Evolutionary conservation across 2,329 filamentous ascomycete species (phyloP), one percentile per base, ranked within the genome.

Genomic region (Polychaeton citri): DNA sequence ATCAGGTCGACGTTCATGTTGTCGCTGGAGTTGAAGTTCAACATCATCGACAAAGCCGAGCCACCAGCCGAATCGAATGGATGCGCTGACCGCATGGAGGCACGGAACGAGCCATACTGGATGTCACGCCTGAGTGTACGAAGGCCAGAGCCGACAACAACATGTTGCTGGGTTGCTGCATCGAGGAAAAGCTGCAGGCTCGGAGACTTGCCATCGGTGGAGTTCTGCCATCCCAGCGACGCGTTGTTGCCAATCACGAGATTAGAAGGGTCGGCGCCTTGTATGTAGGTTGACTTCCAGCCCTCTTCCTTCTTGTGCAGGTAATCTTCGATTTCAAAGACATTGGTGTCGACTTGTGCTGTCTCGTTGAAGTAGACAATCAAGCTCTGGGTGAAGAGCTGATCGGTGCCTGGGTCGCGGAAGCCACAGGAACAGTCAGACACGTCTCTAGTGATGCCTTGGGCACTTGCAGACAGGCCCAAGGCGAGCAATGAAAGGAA

Each of bases 361-460:
- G 63, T 61, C 38, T 66, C 64, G 40, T 67, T 67, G 54, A 66
- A 67, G 44, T 66, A 67, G 5, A 62, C 52, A 24, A 66, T 60
- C n/a, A 62, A 50, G n/a, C 57, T 57, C 26, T 67, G 63, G 2
- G 63, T 67, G 37, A 58, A 66, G 15, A 64, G 37, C 7, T 54
- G 41, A 4, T 52, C 43, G 3, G 57, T 55, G 4, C 42, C 37
- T 1, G 39, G 30, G 41, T 67, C 62, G 41, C 56, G 58, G 38
- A 59, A 67, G 9, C 64, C 64, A 40, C 64, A 67, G 20, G 52
- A 49, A 38, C 64, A 67, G 39, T 53, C 38, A 8, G 34, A 36
- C n/a, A 17, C 7, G 30, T 28, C 5, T 15, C 15, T 28, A 15
- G 24, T 28, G 12, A 12, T 10, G 24, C 4, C 24, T 15, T 28